These are phyloP conservation scores for Lanmaoa pseudosensibilis DNA, from an alignment of 768 basidiomycete species.

Conservation along the genomic window DNA sequence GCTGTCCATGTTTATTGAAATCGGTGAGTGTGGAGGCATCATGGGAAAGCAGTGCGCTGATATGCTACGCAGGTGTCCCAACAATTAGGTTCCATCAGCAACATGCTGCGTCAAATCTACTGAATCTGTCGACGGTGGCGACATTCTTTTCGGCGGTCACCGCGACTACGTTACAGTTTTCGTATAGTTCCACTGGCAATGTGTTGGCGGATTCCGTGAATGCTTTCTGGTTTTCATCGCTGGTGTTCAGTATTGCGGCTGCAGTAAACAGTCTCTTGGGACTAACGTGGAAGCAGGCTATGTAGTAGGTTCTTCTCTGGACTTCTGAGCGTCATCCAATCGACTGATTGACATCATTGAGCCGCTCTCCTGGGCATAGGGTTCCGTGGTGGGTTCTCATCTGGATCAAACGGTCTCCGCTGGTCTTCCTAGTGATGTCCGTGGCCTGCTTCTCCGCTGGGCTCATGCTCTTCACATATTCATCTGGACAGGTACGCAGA, in stretches of 20 bases:
- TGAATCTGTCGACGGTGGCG: slow-evolving; percentile 53
- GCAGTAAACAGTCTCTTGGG: slow-evolving; percentile 55
- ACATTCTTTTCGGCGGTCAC: slow-evolving; percentile 58
- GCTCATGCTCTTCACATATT: slow-evolving; percentile 73
- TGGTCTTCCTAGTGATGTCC: slow-evolving; percentile 81
- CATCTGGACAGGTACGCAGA: slow-evolving; percentile 60
- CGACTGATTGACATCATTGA: slow-evolving; percentile 27
- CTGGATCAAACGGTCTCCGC: slow-evolving; percentile 83
- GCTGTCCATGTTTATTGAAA: slow-evolving; percentile 53
- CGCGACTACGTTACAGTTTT: slow-evolving; percentile 50
- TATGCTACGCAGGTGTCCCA: slow-evolving; percentile 45
- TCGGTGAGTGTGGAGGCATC: slow-evolving; percentile 40
- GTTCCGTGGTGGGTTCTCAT: slow-evolving; percentile 65
- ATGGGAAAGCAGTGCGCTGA: slow-evolving; percentile 24
- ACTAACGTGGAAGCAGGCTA: slow-evolving; percentile 56
- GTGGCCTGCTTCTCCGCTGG: slow-evolving; percentile 83
- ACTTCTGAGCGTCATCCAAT: slow-evolving; percentile 7
- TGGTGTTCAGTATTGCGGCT: slow-evolving; percentile 55
- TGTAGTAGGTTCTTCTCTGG: slow-evolving; percentile 44
- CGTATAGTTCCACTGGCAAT: slow-evolving; percentile 36
- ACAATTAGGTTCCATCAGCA: slow-evolving; percentile 56
- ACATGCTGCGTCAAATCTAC: slow-evolving; percentile 47
- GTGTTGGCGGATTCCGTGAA: slow-evolving; percentile 46
- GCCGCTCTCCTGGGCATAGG: slow-evolving; percentile 54
- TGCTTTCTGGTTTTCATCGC: slow-evolving; percentile 54